Base-by-base conservation (phyloP, 1,284 basidiomycete genomes). In the Ustilago xerochloae region DNA sequence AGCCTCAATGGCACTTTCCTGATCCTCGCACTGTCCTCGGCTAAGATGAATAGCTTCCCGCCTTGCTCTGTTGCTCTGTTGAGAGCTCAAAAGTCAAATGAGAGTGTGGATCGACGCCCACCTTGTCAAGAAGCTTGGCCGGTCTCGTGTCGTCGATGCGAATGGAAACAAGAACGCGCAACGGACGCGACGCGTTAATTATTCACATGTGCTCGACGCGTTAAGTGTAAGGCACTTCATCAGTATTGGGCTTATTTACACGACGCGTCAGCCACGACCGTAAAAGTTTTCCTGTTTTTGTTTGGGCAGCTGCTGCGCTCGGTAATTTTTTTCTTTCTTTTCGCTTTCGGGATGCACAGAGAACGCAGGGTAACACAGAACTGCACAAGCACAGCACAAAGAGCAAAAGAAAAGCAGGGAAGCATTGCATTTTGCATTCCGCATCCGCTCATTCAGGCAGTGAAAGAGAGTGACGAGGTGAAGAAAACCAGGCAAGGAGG, bases 131-230 rank as follows among this genome's bases (percentile, higher is more conserved):
- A 33, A 33, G 2, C 15, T 33, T 33, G 9, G n/a, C n/a, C n/a
- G n/a, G 10, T 30, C 24, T 33, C 20, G 13, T 16, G n/a, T 20
- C 15, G 5, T 53, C 51, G 51, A 53, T 43, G 38, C 29, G 24
- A 32, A 7, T 9, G 22, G 45, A 43, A 56, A 47, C 6, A 41
- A 28, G n/a, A 32, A 15, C 36, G 20, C 18, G 48, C 20, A 36
- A 15, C 8, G 12, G 24, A 47, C 64, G 64, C 64, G 64, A 49
- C 58, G 64, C 64, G 64, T 67, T 52, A 49, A 67, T 47, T 48
- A n/a, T n/a, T n/a, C n/a, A n/a, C n/a, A n/a, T n/a, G 33, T 16
- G 30, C 10, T 7, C 0, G 15, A 56, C 57, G 39, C 63, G 55
- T 43, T 20, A 2, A 33, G 7, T 7, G 18, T 0, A 10, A 6